phyloP scores from a whole-genome alignment of 2,329 filamentous ascomycete species.

The Fusarium aywerte region DNA sequence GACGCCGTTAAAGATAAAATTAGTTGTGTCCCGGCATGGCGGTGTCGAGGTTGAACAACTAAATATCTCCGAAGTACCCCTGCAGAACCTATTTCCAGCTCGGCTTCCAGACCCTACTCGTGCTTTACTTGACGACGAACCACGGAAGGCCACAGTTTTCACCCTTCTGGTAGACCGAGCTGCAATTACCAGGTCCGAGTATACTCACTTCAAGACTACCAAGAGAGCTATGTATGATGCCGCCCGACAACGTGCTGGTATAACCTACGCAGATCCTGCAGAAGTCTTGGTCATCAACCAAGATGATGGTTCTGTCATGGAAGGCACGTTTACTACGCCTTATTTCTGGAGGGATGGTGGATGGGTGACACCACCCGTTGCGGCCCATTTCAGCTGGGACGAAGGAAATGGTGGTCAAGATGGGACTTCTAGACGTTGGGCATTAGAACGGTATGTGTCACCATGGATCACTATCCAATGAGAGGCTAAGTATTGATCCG shows the following conservation, averaged over 20 bases:
- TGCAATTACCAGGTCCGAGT: constrained; percentile 63
- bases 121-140: constrained; percentile 35
- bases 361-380: constrained; percentile 85
- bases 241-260: constrained; percentile 70
- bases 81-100: constrained; percentile 68
- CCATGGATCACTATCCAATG: neutral
- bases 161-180: constrained; percentile 58
- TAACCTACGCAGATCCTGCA: constrained; percentile 61
- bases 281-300: constrained; percentile 82
- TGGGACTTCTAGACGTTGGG: constrained; percentile 85
- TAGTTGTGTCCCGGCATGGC: constrained; percentile 64
- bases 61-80: constrained; percentile 52
- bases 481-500: constrained; percentile 2
- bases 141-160: constrained; percentile 50
- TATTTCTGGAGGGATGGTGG: constrained; percentile 78
- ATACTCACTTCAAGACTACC: constrained; percentile 89
- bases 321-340: constrained; percentile 83
- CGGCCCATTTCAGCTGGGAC: constrained; percentile 50
- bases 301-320: constrained; percentile 74
- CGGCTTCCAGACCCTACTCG: constrained; percentile 60
- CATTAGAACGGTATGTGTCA: constrained; percentile 70
- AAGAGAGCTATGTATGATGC: constrained; percentile 75
- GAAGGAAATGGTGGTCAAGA: constrained; percentile 78
- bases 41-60: constrained; percentile 56
- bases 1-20: constrained; percentile 62